These are phyloP conservation scores for Suillus subalutaceus DNA, from an alignment of 768 basidiomycete genomes.

Conservation along the genomic window DNA sequence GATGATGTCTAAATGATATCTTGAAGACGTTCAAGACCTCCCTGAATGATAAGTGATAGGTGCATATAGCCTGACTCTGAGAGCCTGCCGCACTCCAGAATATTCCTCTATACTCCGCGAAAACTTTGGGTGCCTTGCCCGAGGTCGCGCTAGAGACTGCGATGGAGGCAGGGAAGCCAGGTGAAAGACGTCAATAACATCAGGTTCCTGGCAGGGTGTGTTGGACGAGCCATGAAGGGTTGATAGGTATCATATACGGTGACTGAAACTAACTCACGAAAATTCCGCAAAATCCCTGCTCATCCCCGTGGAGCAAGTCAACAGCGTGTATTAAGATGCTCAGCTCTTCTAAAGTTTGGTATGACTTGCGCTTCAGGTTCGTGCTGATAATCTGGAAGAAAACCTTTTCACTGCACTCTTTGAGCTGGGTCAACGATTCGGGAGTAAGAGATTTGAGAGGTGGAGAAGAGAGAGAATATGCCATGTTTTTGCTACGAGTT, in stretches of 20 bases:
- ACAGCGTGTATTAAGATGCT: not conserved
- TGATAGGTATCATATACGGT: too few relatives aligned
- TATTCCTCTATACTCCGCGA: conserved; percentile 10
- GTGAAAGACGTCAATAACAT: conserved; percentile 17
- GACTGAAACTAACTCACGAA: conserved; percentile 9
- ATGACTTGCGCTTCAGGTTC: not conserved
- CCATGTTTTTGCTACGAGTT: too few relatives aligned
- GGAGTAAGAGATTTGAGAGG: conserved; percentile 19
- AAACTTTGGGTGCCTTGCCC: conserved; percentile 15
- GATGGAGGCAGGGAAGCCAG: conserved; percentile 17
- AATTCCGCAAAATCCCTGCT: conserved; percentile 10
- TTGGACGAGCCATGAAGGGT: too few relatives aligned
- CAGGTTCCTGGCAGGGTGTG: conserved; percentile 10
- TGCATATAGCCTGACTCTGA: not conserved
- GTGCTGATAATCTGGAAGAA: not conserved
- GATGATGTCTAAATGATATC: conserved; percentile 9
- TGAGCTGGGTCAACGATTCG: conserved; percentile 19
- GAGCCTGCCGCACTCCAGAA: not conserved
- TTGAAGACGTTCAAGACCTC: not conserved
- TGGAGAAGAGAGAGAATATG: conserved; percentile 11
- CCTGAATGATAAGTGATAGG: too few relatives aligned
- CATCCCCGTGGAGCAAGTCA: not conserved
- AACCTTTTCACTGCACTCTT: conserved; percentile 14
- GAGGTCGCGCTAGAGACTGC: conserved; percentile 20
- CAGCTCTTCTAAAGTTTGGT: not conserved